Percentiles rank a stretch among this genome's conserved stretches.
Conservation (phyloP, 352 stramenopile genomes). For the Hyaloperonospora brassicae region DNA sequence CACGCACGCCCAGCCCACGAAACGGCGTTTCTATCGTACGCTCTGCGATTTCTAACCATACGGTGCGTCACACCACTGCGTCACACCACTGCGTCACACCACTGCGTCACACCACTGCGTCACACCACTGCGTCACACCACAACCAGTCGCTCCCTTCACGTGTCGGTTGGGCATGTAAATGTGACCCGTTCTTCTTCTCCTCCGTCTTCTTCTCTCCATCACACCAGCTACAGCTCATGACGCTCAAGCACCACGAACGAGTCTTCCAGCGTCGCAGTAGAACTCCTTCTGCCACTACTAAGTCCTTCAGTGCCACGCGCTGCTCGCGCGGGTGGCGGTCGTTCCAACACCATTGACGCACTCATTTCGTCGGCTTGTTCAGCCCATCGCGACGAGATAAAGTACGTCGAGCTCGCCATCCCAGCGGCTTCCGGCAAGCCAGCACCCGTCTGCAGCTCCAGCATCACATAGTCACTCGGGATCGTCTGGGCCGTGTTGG, state of each 20-base stretch:
- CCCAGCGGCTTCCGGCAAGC: conserved; percentile 31
- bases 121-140: too few relatives aligned
- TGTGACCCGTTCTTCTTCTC: too few relatives aligned
- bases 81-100: too few relatives aligned
- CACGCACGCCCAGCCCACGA: too few relatives aligned
- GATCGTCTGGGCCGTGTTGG: conserved; percentile 20
- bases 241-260: conserved; percentile 65
- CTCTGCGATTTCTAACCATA: too few relatives aligned
- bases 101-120: too few relatives aligned
- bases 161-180: too few relatives aligned
- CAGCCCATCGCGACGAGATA: conserved; percentile 71
- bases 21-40: too few relatives aligned
- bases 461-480: conserved; percentile 79
- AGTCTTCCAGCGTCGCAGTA: conserved; percentile 43
- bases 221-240: conserved; percentile 22
- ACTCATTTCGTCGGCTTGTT: conserved; percentile 72
- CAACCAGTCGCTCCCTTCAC: too few relatives aligned
- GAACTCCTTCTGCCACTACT: conserved; percentile 13
- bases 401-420: conserved; percentile 61
- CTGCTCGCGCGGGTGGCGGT: conserved; percentile 15
- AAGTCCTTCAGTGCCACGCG: conserved; percentile 2
- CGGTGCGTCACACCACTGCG: too few relatives aligned
- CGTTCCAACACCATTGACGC: conserved; percentile 46
- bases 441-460: conserved; percentile 60
- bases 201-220: too few relatives aligned